Evolutionary conservation across 2,329 filamentous ascomycete genomes (phyloP), one percentile per base, ranked within the genome.

Genomic region (Sporothrix euskadiensis): DNA sequence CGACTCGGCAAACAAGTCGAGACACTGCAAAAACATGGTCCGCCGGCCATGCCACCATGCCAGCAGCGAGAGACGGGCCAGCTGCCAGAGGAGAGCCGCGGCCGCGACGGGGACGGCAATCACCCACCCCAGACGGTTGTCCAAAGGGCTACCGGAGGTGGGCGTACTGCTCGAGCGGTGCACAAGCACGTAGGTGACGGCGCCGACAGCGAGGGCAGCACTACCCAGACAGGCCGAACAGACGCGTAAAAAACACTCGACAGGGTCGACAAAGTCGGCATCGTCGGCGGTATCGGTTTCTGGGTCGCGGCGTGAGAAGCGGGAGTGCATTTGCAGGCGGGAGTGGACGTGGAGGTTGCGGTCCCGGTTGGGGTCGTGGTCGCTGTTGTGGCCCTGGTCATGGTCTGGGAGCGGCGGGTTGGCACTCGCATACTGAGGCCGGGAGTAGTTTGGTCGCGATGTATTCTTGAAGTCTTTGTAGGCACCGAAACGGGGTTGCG

Each of bases 121-220:
- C 0, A 73, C 72, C 73, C 75, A 75, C 71, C 69, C 74, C 3
- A 77, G 72, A 8, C 41, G n/a, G 32, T 14, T 35, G 35, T 76
- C 76, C 1, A 77, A 57, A 12, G 26, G 44, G 16, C 32, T 74
- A 22, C 63, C 65, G 7, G 26, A n/a, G 0, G 12, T 9, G 1
- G 74, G 75, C 0, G 30, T 10, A 3, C 16, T 32, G 59, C 70
- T 69, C 6, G 66, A 74, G 19, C 61, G 61, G 52, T 47, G 71
- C 3, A 72, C 73, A 0, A 77, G 74, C 0, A 75, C 32, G 0
- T 41, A 63, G 3, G 74, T 74, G 9, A 75, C 66, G 26, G 73
- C 70, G 19, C 71, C 68, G 10, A 72, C 61, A 6, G 70, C 72
- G 22, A 77, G 35, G 12, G 72, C 57, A 47, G 71, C 72, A 16